Base-by-base conservation (phyloP, 2,329 filamentous ascomycete species). In the Exophiala lecanii-corni region DNA sequence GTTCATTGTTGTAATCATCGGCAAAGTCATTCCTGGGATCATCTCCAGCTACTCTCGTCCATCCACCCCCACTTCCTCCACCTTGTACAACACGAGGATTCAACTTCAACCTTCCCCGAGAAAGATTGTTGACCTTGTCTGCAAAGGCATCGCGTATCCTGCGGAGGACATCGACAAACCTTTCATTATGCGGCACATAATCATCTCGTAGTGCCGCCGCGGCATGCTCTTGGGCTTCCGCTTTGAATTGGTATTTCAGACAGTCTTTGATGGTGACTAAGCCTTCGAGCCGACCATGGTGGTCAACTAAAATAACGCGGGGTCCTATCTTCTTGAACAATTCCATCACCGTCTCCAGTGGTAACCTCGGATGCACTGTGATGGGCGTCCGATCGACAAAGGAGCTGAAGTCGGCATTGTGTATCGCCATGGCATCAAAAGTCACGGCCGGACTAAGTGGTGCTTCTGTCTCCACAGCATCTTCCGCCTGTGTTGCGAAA, bases 301-400 rank as follows among this genome's bases (percentile, higher is more conserved):
- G 84, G 63, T 98, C 92, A 28, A 96, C 84, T 3, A 98, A 74
- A 37, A 98, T 91, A 4, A 96, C 89, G 1, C 92, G 79, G 0
- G 91, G 92, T 0, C 92, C 92, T 62, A 98, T 94, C 69, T 97
- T 98, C 63, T 91, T 91, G 72, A 98, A 98, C 9, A 98, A 74
- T 60, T 98, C 92, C 89, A 98, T 96, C 21, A 94, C 91, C 0
- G 92, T 98, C 66, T 98, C 92, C 0, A 98, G 79, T 0, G 91
- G 86, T 1, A 97, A 78, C 1, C 88, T 81, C 1, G 92, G 92
- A 59, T 98, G 92, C 1, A 89, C 89, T 0, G 89, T 86, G 2
- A 98, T 79, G 0, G 92, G 92, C 0, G 89, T 94, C 6, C 82
- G 76, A 61, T 98, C 91, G 39, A 95, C 82, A 59, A 91, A 97